These are phyloP conservation scores for Neopestalotiopsis clavispora DNA, from an alignment of 2,329 filamentous ascomycete species.

Conservation along the genomic window DNA sequence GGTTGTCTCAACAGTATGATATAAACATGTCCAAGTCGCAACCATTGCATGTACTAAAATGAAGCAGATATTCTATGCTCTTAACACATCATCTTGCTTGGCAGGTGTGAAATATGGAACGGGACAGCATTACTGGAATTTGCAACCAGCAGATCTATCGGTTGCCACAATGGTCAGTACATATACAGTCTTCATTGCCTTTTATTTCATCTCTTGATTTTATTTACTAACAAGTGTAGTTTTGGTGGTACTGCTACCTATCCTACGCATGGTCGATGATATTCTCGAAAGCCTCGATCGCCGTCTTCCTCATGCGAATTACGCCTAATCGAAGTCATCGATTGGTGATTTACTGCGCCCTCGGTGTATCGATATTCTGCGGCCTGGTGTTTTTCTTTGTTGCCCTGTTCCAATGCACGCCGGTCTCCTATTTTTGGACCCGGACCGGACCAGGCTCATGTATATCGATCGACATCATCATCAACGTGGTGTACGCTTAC, in stretches of 20 bases:
- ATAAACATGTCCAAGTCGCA: background rate
- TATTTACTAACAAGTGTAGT: conserved; percentile 18
- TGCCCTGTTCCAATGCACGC: conserved; percentile 28
- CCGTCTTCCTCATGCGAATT: conserved; percentile 29
- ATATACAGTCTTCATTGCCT: background rate
- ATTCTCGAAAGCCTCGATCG: conserved; percentile 28
- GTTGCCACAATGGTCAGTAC: background rate
- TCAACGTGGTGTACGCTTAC: conserved; percentile 47
- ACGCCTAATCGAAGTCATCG: conserved; percentile 24
- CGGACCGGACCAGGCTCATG: conserved; percentile 27
- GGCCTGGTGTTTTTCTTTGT: conserved; percentile 30
- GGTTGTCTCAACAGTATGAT: conserved; percentile 21
- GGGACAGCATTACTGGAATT: background rate
- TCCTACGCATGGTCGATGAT: conserved; percentile 28
- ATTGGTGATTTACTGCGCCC: conserved; percentile 25
- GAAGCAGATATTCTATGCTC: background rate
- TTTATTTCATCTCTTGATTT: no score
- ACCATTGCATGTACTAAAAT: background rate
- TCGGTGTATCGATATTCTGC: conserved; percentile 24
- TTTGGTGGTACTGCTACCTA: conserved; percentile 30
- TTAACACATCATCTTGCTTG: conserved; percentile 1
- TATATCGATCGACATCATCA: conserved; percentile 41
- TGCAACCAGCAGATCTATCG: background rate
- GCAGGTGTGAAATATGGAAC: conserved; percentile 10
- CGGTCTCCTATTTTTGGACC: conserved; percentile 28